Evolutionary conservation across 805 yeast genomes (phyloP).

Genomic region (Nadsonia fulvescens): DNA sequence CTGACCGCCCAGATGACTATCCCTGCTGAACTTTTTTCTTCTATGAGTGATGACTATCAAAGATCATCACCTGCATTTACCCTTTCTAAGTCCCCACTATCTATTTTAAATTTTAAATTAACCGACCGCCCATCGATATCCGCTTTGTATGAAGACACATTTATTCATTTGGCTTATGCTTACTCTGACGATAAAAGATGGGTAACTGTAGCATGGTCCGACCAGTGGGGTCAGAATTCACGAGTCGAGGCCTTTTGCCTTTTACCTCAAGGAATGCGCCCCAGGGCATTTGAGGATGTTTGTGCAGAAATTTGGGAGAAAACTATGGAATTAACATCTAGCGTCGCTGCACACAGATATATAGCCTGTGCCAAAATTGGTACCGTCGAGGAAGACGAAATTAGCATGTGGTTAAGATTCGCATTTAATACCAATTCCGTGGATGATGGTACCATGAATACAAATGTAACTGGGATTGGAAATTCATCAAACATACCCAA

Average conservation of each 20-base stretch:
- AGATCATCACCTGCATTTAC: constrained; percentile 16
- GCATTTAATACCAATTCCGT: constrained; percentile 1
- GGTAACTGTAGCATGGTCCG: constrained; percentile 81
- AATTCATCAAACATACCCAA: too few species aligned
- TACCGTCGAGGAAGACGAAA: constrained; percentile 17
- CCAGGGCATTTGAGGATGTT: constrained; percentile 15
- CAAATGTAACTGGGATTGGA: too few species aligned
- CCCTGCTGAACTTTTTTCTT: not conserved
- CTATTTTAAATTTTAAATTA: constrained; percentile 14
- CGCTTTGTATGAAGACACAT: constrained; percentile 47
- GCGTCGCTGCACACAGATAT: constrained; percentile 16
- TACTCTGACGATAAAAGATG: constrained; percentile 66
- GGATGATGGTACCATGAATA: too few species aligned
- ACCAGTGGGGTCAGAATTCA: constrained; percentile 53
- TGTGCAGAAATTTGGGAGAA: constrained; percentile 18
- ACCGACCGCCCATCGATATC: constrained; percentile 13
- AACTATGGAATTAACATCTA: constrained; percentile 12
- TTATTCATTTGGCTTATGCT: constrained; percentile 72
- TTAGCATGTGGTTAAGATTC: constrained; percentile 14
- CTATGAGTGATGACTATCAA: too few species aligned
- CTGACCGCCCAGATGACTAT: not conserved
- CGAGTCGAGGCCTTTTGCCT: constrained; percentile 34
- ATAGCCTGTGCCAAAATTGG: constrained; percentile 21
- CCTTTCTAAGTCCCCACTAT: constrained; percentile 19
- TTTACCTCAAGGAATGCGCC: constrained; percentile 7